Evolutionary conservation across 306 rosid species (phyloP).

Genomic region (Ziziphus jujuba): DNA sequence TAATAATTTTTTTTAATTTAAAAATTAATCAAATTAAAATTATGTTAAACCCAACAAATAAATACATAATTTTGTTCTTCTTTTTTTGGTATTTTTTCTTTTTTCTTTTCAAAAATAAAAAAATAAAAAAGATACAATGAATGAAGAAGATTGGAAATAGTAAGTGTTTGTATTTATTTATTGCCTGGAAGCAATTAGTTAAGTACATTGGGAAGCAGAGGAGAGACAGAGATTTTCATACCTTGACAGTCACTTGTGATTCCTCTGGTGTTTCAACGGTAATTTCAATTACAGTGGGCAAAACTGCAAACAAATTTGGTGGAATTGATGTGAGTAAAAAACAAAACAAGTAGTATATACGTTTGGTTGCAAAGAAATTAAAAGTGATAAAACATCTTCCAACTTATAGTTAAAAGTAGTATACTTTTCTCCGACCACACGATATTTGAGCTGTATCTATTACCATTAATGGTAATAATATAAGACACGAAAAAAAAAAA

Average conservation of each 20-base stretch:
- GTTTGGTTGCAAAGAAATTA: slow-evolving; percentile 8
- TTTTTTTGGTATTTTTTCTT: no score
- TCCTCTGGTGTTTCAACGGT: slow-evolving; percentile 67
- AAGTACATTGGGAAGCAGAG: no score
- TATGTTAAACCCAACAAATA: no score
- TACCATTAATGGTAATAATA: background rate
- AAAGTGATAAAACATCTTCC: background rate
- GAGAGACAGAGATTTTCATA: slow-evolving; percentile 2
- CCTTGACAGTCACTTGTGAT: slow-evolving; percentile 80
- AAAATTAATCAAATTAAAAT: background rate
- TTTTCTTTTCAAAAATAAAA: no score
- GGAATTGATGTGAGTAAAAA: slow-evolving; percentile 7
- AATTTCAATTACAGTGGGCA: slow-evolving; percentile 79
- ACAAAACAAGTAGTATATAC: background rate
- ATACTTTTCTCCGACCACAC: background rate
- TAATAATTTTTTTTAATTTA: background rate
- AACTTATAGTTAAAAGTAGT: no score
- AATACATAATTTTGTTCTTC: no score
- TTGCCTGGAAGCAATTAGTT: background rate
- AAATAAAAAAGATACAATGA: no score
- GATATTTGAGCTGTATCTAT: no score
- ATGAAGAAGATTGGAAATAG: no score
- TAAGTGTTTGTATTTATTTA: background rate
- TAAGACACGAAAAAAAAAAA: background rate
- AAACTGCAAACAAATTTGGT: slow-evolving; percentile 45